Evolutionary conservation across 331 rosid species (phyloP).

Genomic region (Cydonia oblonga): DNA sequence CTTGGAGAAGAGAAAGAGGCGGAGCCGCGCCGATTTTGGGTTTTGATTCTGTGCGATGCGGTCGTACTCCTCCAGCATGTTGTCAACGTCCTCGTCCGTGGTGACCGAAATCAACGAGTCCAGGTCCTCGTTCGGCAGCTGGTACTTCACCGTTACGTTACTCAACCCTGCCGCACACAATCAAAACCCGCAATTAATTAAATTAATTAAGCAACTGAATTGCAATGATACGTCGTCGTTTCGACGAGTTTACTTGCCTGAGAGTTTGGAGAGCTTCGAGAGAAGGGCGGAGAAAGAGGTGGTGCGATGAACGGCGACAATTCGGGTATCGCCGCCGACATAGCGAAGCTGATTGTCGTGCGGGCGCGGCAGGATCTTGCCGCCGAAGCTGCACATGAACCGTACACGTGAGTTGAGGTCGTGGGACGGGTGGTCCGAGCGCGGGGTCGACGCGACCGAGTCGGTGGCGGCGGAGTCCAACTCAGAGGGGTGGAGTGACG

Average conservation of each 20-base stretch:
- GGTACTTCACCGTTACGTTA: conserved; percentile 66
- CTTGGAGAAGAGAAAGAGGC: conserved; percentile 60
- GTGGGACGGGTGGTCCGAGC: conserved; percentile 36
- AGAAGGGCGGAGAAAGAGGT: conserved; percentile 53
- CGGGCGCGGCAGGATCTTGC: conserved; percentile 76
- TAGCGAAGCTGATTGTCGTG: conserved; percentile 91
- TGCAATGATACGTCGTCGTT: background rate
- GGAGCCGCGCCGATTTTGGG: conserved; percentile 62
- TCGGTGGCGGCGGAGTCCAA: conserved; percentile 40
- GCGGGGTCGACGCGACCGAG: conserved; percentile 68
- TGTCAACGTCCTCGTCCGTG: conserved; percentile 91
- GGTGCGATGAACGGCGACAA: conserved; percentile 64
- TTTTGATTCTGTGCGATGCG: conserved; percentile 58
- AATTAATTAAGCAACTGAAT: no score
- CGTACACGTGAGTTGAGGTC: conserved; percentile 47
- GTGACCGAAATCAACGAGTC: conserved; percentile 85
- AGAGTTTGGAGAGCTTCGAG: conserved; percentile 64
- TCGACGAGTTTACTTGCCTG: conserved; percentile 46
- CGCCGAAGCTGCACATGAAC: conserved; percentile 96
- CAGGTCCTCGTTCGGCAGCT: conserved; percentile 91
- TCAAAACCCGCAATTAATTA: no score
- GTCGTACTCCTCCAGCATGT: conserved; percentile 95
- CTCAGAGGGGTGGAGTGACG: conserved; percentile 40
- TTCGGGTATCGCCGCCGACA: conserved; percentile 93
- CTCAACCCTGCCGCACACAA: conserved; percentile 52